Evolutionary conservation across 78 protist species (phyloP).

Genomic region (Isochrysis galbana): DNA sequence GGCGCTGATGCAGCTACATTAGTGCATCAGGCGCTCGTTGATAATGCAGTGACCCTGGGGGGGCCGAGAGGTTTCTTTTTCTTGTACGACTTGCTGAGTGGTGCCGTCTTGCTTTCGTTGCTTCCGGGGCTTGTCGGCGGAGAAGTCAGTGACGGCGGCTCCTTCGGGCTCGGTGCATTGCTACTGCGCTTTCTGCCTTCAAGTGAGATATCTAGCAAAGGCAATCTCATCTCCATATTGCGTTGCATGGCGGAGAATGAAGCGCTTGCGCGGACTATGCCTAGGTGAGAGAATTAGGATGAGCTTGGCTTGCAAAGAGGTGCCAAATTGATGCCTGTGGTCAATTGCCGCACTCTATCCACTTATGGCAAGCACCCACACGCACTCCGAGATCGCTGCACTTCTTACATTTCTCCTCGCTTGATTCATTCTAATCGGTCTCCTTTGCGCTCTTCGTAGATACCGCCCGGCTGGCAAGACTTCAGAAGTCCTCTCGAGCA

Average conservation of each 20-base stretch:
- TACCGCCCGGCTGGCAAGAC: too few relatives aligned
- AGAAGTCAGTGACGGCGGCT: too few relatives aligned
- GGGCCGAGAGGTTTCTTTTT: neutral
- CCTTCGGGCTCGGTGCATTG: neutral
- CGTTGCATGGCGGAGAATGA: neutral
- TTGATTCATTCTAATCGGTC: too few relatives aligned
- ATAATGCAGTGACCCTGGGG: neutral
- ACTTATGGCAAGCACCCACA: too few relatives aligned
- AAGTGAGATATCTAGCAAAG: neutral
- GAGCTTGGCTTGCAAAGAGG: too few relatives aligned
- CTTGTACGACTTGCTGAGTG: neutral
- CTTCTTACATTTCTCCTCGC: too few relatives aligned
- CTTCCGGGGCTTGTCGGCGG: neutral
- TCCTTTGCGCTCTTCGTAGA: too few relatives aligned
- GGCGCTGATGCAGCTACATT: neutral
- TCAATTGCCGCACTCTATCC: too few relatives aligned
- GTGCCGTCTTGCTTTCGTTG: neutral
- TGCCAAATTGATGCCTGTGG: too few relatives aligned
- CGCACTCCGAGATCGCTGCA: too few relatives aligned
- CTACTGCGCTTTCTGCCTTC: neutral
- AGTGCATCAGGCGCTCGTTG: neutral
- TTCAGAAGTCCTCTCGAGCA: too few relatives aligned
- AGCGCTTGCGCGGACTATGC: neutral
- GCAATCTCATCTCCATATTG: neutral
- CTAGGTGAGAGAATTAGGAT: too few relatives aligned